phyloP scores from a whole-genome alignment of 1,139 yeast species.

The Saccharomycopsis hybrid region DNA sequence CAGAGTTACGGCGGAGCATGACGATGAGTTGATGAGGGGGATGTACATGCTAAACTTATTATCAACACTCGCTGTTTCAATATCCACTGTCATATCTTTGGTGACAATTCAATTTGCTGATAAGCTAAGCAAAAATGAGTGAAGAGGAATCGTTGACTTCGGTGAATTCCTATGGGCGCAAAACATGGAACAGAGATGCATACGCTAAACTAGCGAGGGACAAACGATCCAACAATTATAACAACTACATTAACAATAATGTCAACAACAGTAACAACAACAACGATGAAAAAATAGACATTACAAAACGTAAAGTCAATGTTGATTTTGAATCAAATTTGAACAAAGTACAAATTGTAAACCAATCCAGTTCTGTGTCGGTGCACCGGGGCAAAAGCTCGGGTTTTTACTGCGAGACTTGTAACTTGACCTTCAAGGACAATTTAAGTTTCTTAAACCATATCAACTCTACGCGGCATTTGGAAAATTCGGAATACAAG shows the following conservation, averaged over 20 bases:
- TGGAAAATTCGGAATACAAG: constrained; percentile 31
- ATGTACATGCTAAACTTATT: not conserved
- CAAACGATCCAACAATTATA: not conserved
- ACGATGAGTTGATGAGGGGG: not conserved
- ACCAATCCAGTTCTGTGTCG: constrained; percentile 35
- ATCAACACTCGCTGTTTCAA: too few relatives aligned
- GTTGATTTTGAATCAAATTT: constrained; percentile 37
- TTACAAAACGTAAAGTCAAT: constrained; percentile 26
- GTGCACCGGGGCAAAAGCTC: constrained; percentile 56
- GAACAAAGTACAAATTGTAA: constrained; percentile 40
- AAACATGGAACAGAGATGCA: constrained; percentile 65
- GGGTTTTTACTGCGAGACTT: constrained; percentile 78
- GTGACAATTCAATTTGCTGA: not conserved
- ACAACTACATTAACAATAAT: not conserved
- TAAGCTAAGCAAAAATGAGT: not conserved
- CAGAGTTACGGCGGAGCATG: too few relatives aligned
- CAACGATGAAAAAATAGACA: constrained; percentile 20
- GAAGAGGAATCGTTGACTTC: constrained; percentile 1
- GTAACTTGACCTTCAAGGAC: constrained; percentile 76
- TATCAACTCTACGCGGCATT: constrained; percentile 64
- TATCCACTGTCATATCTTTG: not conserved
- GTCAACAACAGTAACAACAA: not conserved
- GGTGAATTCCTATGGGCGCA: constrained; percentile 44
- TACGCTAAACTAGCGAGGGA: constrained; percentile 45
- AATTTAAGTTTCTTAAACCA: constrained; percentile 78